Evolutionary conservation across 2,329 filamentous ascomycete species (phyloP).

Genomic region (Trichophyton rubrum): DNA sequence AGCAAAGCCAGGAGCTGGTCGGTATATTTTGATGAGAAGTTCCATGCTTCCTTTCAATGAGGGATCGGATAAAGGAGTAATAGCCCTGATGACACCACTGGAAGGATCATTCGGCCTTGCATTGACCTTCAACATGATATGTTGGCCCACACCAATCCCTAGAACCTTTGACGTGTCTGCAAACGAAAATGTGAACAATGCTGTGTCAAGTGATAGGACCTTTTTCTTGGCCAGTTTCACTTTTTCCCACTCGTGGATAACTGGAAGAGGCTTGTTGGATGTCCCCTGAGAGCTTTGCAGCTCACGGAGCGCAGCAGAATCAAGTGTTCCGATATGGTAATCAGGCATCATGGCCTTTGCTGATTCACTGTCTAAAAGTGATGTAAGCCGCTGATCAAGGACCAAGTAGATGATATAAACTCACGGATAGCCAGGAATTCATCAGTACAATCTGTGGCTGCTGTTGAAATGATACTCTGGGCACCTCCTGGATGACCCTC

Average conservation of each 20-base stretch:
- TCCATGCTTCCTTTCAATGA: conserved; percentile 52
- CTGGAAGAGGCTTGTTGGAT: conserved; percentile 38
- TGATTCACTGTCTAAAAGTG: conserved; percentile 65
- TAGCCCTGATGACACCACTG: conserved; percentile 64
- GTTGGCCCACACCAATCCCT: conserved; percentile 73
- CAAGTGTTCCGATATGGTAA: conserved; percentile 73
- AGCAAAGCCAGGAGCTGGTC: conserved; percentile 34
- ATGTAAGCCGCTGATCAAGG: conserved; percentile 13
- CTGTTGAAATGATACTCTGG: conserved; percentile 67
- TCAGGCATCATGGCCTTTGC: conserved; percentile 79
- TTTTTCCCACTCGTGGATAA: conserved; percentile 67
- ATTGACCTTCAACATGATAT: conserved; percentile 65
- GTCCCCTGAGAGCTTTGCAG: conserved; percentile 21
- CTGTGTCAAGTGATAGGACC: conserved; percentile 62
- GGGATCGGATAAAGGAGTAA: conserved; percentile 67
- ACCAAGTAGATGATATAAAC: conserved; percentile 27
- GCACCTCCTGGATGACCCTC: conserved; percentile 77
- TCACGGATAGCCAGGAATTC: conserved; percentile 87
- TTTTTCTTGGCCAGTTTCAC: conserved; percentile 56
- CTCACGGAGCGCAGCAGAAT: conserved; percentile 42
- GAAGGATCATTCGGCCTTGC: conserved; percentile 43
- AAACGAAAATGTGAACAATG: conserved; percentile 68
- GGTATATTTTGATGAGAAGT: conserved; percentile 74
- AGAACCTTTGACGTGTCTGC: conserved; percentile 57
- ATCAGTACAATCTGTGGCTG: conserved; percentile 70